Evolutionary conservation across 78 protist species (phyloP), one percentile per base, ranked within the genome.

Genomic region (Diacronema lutheri): DNA sequence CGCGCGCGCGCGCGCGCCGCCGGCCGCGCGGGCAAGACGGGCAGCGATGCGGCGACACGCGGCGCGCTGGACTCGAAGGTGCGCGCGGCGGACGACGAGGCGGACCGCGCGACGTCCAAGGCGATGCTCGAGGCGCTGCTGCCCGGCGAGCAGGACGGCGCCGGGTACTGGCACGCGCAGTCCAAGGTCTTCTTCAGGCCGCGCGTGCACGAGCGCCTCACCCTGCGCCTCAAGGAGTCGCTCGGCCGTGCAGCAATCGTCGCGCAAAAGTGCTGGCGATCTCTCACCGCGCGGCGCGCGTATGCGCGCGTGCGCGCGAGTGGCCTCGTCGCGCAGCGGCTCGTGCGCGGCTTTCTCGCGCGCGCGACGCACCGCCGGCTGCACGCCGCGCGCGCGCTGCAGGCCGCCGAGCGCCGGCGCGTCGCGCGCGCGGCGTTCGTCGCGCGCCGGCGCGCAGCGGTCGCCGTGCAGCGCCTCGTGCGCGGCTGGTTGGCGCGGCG

Each of bases 101-200:
- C 2, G 23, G 26, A 56, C 26, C 60, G 60, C 16, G 0, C 26
- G 60, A 12, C 23, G 23, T 56, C 60, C 4, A 0, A 13, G 66
- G 33, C 7, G 35, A 16, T 61, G 66, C 66, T 61, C 33, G 37
- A 7, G 58, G 35, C 13, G 79, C 79, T 71, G 38, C 79, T 74
- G 14, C 62, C 81, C 13, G 81, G 41, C 29, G 64, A 50, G 60
- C 29, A 64, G 44, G n/a, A 31, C 64, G 6, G 37, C 29, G 64
- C 29, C 64, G 40, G 81, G 44, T 74, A 31, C 81, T 29, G 37
- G n/a, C 19, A 44, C 44, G 81, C 60, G 31, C 41, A 31, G 44
- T 50, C 81, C 19, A 74, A 74, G 62, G 26, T 74, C 81, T 74
- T 74, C 64, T 40, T 74, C 41, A 9, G 46, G 38, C 64, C 64